Percentiles rank a stretch among this genome's conserved stretches.
Evolutionary conservation across 257 asterid species (phyloP).

Genomic region (Hygrophila difformis): DNA sequence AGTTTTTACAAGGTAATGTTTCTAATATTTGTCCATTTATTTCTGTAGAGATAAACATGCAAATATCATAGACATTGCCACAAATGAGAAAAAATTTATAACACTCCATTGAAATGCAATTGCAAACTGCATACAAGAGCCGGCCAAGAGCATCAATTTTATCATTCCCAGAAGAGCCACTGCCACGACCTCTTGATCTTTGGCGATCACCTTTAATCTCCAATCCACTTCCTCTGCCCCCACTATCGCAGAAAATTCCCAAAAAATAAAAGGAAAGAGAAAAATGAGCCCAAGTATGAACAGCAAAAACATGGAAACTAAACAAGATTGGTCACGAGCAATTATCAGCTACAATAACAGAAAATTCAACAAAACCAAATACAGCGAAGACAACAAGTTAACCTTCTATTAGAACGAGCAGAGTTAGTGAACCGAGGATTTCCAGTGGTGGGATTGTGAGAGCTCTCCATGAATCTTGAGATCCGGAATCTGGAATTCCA

Average conservation of each 20-base stretch:
- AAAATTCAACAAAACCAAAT: background rate
- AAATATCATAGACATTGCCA: too few species aligned
- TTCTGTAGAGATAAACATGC: too few species aligned
- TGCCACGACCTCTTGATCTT: constrained; percentile 34
- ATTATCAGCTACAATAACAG: background rate
- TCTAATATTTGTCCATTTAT: background rate
- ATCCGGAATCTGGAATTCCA: constrained; percentile 14
- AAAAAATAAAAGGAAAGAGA: constrained; percentile 2
- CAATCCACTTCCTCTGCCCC: constrained; percentile 38
- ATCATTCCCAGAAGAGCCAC: constrained; percentile 40
- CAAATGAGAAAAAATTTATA: background rate
- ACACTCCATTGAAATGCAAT: background rate
- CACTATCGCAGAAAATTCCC: constrained; percentile 25
- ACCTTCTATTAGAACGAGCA: constrained; percentile 44
- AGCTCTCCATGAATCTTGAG: constrained; percentile 37
- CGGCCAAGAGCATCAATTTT: constrained; percentile 79
- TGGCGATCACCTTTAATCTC: constrained; percentile 29
- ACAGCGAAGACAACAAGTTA: background rate
- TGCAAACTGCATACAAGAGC: constrained; percentile 44
- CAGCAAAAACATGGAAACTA: too few species aligned
- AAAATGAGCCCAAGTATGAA: background rate
- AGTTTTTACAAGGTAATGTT: background rate
- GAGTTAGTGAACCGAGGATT: constrained; percentile 31
- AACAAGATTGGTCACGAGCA: background rate
- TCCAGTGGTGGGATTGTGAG: constrained; percentile 8